Base-by-base conservation (phyloP, 352 stramenopile species). In the Paralagenidium karlingii region DNA sequence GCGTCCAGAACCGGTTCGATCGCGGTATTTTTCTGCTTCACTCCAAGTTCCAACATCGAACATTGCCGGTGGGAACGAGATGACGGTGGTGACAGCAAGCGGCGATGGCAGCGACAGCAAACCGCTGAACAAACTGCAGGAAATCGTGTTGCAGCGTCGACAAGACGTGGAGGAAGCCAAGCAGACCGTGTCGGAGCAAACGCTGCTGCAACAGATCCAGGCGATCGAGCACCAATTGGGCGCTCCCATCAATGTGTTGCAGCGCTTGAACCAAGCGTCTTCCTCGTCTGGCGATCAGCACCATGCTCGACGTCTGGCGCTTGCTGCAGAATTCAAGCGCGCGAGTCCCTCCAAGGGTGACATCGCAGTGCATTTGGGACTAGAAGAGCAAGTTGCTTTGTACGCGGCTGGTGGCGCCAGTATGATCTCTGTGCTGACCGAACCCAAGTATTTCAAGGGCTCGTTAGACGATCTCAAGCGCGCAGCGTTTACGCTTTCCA, bases 311-410 rank as follows among this genome's bases (percentile, higher is more conserved):
- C 47, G 73, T 28, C 79, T 99, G 51, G 84, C 90, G 19, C 69
- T 99, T 15, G 96, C 96, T 1, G 94, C 95, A 11, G 96, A 99
- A 69, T 99, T 99, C 67, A 99, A 99, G 67, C 82, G 96, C 20
- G 94, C 94, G 8, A 97, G 80, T 30, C 96, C 96, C 10, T 97
- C 80, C 58, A 99, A 99, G 60, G 95, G 96, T 13, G 73, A 96
- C 56, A 99, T 99, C 55, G 80, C 78, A 18, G 58, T 70, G 31
- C 57, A 70, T 43, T 54, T 89, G 36, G 55, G 71, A 19, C 62
- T 88, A 37, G 53, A 66, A 57, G 85, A 97, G 26, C 94, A 99
- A 73, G 92, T 88, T 5, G 43, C 63, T 15, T 40, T 63, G 24
- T 99, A 99, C 57, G 78, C 81, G 8, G 43, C 54, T n/a, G 94